Percentiles rank a stretch among this genome's conserved stretches.
phyloP scores from a whole-genome alignment of 352 stramenopile species.

The Achlya hypogyna region DNA sequence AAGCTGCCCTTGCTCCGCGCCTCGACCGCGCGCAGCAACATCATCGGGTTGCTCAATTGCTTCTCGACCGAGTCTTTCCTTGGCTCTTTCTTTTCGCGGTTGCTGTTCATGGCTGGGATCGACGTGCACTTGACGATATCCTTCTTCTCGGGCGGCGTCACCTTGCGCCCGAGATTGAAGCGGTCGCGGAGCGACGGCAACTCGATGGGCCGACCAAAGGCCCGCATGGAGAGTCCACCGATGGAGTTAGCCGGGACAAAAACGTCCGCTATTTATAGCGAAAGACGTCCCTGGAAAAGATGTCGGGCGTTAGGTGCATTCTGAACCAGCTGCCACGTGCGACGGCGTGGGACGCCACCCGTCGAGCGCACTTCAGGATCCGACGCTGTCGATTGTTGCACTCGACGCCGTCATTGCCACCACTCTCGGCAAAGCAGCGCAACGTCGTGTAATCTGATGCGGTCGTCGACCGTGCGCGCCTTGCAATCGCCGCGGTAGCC shows the following conservation, averaged over 20 bases:
- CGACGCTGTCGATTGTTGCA: too few species aligned
- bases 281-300: too few species aligned
- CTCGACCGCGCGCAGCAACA: too few species aligned
- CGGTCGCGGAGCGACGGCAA: conserved; percentile 1
- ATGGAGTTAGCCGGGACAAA: background rate
- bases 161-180: background rate
- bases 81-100: background rate
- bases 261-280: background rate
- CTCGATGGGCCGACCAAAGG: background rate
- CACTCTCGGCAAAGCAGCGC: too few species aligned
- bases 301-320: too few species aligned
- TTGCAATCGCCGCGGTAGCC: too few species aligned
- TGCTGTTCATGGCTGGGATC: background rate
- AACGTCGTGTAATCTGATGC: too few species aligned
- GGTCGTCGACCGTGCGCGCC: too few species aligned
- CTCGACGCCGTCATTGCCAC: too few species aligned
- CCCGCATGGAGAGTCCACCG: background rate
- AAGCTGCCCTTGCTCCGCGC: too few species aligned
- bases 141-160: background rate
- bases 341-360: background rate
- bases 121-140: background rate
- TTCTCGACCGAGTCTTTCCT: background rate
- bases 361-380: background rate
- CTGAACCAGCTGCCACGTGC: background rate
- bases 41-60: too few species aligned